phyloP scores from a whole-genome alignment of 2,329 filamentous ascomycete species.

The Eurotiales sp. region DNA sequence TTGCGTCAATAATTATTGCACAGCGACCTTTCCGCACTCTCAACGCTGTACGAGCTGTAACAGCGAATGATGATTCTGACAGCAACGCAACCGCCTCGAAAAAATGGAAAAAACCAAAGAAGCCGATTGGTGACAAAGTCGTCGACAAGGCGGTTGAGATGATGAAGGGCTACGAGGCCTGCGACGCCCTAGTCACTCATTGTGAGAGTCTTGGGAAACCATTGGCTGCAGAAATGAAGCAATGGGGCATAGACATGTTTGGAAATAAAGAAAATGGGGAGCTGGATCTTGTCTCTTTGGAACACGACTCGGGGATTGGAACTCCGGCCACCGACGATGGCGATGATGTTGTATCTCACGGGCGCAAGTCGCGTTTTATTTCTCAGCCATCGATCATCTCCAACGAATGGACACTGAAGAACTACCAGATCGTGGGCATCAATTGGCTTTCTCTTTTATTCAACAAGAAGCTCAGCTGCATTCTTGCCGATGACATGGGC shows the following conservation, averaged over 20 bases:
- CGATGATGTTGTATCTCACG: slow-evolving; percentile 33
- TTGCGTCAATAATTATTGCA: slow-evolving; percentile 65
- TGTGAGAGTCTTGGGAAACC: slow-evolving; percentile 72
- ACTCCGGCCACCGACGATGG: slow-evolving; percentile 52
- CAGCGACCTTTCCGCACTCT: slow-evolving; percentile 71
- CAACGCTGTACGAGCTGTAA: slow-evolving; percentile 63
- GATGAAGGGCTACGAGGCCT: slow-evolving; percentile 73
- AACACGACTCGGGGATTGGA: slow-evolving; percentile 65
- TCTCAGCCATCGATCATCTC: slow-evolving; percentile 75
- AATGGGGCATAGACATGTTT: slow-evolving; percentile 65
- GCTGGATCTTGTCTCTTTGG: slow-evolving; percentile 56
- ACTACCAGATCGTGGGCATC: slow-evolving; percentile 89
- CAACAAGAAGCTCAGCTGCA: slow-evolving; percentile 74
- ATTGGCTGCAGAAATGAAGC: slow-evolving; percentile 60
- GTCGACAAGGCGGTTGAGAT: slow-evolving; percentile 68
- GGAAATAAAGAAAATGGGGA: slow-evolving; percentile 57
- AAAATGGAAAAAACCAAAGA: slow-evolving; percentile 44
- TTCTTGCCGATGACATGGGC: slow-evolving; percentile 95
- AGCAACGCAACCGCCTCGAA: slow-evolving; percentile 49
- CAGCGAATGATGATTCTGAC: slow-evolving; percentile 40
- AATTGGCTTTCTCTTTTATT: slow-evolving; percentile 92
- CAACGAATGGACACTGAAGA: slow-evolving; percentile 73
- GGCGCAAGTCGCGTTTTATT: slow-evolving; percentile 45
- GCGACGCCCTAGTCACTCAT: slow-evolving; percentile 73
- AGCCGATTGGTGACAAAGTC: slow-evolving; percentile 62